Percentiles rank a stretch among this genome's conserved stretches.
Conservation (phyloP, 495 filamentous ascomycete species). For the Penicillium taxi region DNA sequence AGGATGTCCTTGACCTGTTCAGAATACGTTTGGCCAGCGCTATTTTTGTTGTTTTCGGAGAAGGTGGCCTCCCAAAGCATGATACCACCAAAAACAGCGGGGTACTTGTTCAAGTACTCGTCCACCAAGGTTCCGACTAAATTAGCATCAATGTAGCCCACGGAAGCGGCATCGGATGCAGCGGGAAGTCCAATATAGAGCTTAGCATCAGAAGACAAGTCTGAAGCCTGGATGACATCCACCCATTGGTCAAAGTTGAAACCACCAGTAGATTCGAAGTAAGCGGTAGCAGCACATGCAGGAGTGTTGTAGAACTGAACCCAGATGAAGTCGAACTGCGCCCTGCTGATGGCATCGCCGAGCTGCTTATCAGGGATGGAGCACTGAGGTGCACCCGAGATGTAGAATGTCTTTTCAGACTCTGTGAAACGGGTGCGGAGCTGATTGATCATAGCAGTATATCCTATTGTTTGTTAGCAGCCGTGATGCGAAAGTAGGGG, state of each 20-base stretch:
- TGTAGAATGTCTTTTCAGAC: slow-evolving; percentile 46
- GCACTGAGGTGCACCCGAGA: slow-evolving; percentile 61
- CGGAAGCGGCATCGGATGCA: slow-evolving; percentile 21
- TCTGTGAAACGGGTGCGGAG: slow-evolving; percentile 45
- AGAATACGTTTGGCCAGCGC: slow-evolving; percentile 29
- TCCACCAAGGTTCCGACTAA: slow-evolving; percentile 44
- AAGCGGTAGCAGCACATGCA: slow-evolving; percentile 47
- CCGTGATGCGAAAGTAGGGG: slow-evolving; percentile 5
- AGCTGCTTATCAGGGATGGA: slow-evolving; percentile 51
- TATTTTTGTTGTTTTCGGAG: slow-evolving; percentile 41
- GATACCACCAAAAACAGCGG: slow-evolving; percentile 56
- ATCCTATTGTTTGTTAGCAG: slow-evolving; percentile 23
- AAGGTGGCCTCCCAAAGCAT: slow-evolving; percentile 66
- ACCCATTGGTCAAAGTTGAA: slow-evolving; percentile 66
- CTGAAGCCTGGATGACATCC: slow-evolving; percentile 46
- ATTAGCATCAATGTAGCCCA: slow-evolving; percentile 30
- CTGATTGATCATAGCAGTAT: slow-evolving; percentile 40
- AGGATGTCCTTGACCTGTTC: slow-evolving; percentile 39
- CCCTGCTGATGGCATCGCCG: slow-evolving; percentile 39
- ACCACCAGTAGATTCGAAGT: slow-evolving; percentile 29
- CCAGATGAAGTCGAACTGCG: slow-evolving; percentile 55
- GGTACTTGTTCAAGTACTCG: slow-evolving; percentile 42
- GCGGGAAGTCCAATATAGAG: slow-evolving; percentile 58
- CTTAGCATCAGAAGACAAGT: slow-evolving; percentile 55
- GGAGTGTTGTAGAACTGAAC: slow-evolving; percentile 63